phyloP scores from a whole-genome alignment of 176 grass and related monocot genomes.

The Bolboschoenus planiculmis region DNA sequence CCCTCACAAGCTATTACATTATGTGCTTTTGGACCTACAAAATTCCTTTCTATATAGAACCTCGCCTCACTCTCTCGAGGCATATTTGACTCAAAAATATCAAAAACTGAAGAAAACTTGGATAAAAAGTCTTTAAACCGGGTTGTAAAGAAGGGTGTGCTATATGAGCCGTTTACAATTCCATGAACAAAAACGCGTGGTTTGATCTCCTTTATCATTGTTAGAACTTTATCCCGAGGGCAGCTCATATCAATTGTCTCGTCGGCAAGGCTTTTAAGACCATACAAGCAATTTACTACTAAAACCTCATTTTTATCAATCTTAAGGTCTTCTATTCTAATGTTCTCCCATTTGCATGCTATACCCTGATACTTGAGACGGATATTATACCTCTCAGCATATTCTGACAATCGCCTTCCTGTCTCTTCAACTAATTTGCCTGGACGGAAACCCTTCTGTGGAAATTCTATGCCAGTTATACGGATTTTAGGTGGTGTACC shows the following conservation, averaged over 20 bases:
- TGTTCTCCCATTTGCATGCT: slow-evolving; percentile 41
- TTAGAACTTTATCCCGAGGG: slow-evolving; percentile 42
- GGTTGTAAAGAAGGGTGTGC: slow-evolving; percentile 32
- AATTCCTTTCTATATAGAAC: slow-evolving; percentile 23
- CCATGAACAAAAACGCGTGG: slow-evolving; percentile 49
- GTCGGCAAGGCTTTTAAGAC: no score
- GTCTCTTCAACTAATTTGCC: slow-evolving; percentile 35
- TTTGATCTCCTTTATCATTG: slow-evolving; percentile 39
- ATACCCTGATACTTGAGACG: slow-evolving; percentile 51
- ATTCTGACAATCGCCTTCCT: slow-evolving; percentile 39
- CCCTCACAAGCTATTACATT: no score
- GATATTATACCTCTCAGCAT: slow-evolving; percentile 52
- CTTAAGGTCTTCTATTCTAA: slow-evolving; percentile 38
- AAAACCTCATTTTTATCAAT: no score
- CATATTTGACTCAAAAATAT: slow-evolving; percentile 47
- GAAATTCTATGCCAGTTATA: no score
- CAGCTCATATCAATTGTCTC: slow-evolving; percentile 29
- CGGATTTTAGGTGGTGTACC: no score
- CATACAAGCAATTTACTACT: no score
- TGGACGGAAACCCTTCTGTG: slow-evolving; percentile 37
- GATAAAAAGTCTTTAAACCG: slow-evolving; percentile 42
- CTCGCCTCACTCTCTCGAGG: slow-evolving; percentile 27
- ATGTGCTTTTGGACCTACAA: background rate
- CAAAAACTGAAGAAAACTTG: slow-evolving; percentile 44
- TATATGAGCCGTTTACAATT: slow-evolving; percentile 34